phyloP scores from a whole-genome alignment of 1,284 basidiomycete species.

The Melampsora americana region DNA sequence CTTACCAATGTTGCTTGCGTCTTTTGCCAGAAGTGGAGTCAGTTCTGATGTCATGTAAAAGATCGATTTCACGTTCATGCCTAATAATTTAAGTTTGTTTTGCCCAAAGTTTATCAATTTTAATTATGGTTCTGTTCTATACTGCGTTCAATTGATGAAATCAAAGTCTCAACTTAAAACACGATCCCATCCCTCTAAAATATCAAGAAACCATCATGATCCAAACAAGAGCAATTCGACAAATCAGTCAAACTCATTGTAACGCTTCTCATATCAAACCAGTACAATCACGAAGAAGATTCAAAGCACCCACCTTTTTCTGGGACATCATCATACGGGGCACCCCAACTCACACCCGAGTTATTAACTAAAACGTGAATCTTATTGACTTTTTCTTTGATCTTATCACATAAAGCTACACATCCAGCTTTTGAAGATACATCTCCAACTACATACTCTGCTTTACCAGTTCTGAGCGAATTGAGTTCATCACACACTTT shows the following conservation, averaged over 20 bases:
- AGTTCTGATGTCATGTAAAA: constrained; percentile 44
- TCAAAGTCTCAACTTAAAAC: constrained; percentile 33
- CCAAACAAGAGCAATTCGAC: too few relatives aligned
- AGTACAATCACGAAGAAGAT: not conserved
- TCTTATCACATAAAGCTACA: constrained; percentile 33
- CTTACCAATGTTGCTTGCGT: constrained; percentile 39
- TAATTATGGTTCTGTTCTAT: not conserved
- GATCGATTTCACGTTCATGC: constrained; percentile 44
- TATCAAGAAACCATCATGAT: not conserved
- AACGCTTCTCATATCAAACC: not conserved
- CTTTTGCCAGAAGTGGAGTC: constrained; percentile 32
- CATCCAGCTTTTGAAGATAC: constrained; percentile 43
- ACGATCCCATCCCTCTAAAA: constrained; percentile 38
- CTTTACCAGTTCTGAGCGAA: constrained; percentile 22
- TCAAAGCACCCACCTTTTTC: constrained; percentile 29
- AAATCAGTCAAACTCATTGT: not conserved
- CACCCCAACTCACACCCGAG: constrained; percentile 45
- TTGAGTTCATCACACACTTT: constrained; percentile 40
- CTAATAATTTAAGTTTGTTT: too few relatives aligned
- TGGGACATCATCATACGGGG: constrained; percentile 41
- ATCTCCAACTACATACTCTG: constrained; percentile 37
- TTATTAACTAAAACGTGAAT: constrained; percentile 45
- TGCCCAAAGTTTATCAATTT: not conserved
- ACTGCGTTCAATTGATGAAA: not conserved
- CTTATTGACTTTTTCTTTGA: constrained; percentile 40